Evolutionary conservation across 805 yeast species (phyloP), one percentile per base, ranked within the genome.

Genomic region (Nakazawaea pomicola): DNA sequence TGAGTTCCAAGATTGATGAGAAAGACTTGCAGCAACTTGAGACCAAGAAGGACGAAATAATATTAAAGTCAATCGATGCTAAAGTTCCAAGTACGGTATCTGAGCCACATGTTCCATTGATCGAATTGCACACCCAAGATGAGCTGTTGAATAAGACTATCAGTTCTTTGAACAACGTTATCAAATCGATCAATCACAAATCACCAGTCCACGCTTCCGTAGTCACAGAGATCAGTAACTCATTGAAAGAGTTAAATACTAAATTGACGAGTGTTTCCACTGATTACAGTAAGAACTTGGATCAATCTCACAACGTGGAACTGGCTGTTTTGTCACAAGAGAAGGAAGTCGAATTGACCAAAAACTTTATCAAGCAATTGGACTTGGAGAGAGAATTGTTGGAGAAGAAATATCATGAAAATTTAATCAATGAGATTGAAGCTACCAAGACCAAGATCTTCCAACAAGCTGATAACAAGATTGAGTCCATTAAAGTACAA

Each of bases 391-490:
- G 83, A 54, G 54, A 67, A 36, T 72, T 72, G 43, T 68, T 87
- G 50, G 81, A 81, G 48, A 57, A 65, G 35, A 78, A 78, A 50
- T 81, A 80, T 56, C 67, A 75, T 46, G 61, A 66, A 34, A 74
- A 79, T 49, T 67, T 91, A 49, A 57, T 61, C 16, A 62, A 67
- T 14, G 96, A 89, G 60, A 68, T 89, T 40, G 76, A 75, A 49
- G 79, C 84, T 28, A 74, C 88, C 44, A 77, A 75, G 56, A 68
- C 76, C 50, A 76, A 80, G 10, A 70, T 90, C 38, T 62, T 78
- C 33, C 70, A 78, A 34, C 84, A 86, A 48, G 90, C 89, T 15
- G 79, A 79, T 45, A 89, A 87, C 61, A 80, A 80, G 41, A 72
- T 87, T 23, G 67, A 78, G 8, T 68, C 83, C 56, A 76, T 81